A percentile compares a stretch with the other conserved stretches of the same genome.
Evolutionary conservation across 1,284 basidiomycete genomes (phyloP).

Genomic region (Schizopora paradoxa): DNA sequence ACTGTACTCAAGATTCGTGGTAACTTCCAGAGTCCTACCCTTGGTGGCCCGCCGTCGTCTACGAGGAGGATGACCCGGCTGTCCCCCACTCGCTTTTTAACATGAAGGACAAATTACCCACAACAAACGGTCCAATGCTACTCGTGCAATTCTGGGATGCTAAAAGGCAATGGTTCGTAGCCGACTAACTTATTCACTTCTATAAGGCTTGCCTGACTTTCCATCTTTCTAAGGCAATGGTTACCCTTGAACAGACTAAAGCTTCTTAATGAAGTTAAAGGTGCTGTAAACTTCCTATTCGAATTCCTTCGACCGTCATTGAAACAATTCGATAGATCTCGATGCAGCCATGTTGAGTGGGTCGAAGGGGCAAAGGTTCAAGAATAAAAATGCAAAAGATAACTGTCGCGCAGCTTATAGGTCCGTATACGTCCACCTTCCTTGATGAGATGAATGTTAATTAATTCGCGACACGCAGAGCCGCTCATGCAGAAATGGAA

Average conservation of each 20-base stretch:
- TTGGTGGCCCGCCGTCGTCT: constrained; percentile 64
- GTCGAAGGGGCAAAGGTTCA: constrained; percentile 46
- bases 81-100: constrained; percentile 48
- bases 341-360: constrained; percentile 45
- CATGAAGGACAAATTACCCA: constrained; percentile 29
- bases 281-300: constrained; percentile 29
- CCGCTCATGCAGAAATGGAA: no score
- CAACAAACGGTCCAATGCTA: constrained; percentile 35
- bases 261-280: constrained; percentile 50
- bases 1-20: constrained; percentile 4
- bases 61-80: constrained; percentile 42
- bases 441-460: no score
- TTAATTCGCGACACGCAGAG: no score
- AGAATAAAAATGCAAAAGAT: constrained; percentile 35
- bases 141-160: constrained; percentile 70
- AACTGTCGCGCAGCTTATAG: constrained; percentile 45
- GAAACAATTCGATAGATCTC: constrained; percentile 32
- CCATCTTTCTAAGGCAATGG: constrained; percentile 42
- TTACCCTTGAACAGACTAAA: constrained; percentile 44
- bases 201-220: not conserved
- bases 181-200: not conserved
- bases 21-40: constrained; percentile 45
- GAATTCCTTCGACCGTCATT: not conserved
- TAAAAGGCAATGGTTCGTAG: constrained; percentile 47
- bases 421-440: no score